Base-by-base conservation (phyloP, 768 basidiomycete genomes). In the Auricularia auricula-judae region DNA sequence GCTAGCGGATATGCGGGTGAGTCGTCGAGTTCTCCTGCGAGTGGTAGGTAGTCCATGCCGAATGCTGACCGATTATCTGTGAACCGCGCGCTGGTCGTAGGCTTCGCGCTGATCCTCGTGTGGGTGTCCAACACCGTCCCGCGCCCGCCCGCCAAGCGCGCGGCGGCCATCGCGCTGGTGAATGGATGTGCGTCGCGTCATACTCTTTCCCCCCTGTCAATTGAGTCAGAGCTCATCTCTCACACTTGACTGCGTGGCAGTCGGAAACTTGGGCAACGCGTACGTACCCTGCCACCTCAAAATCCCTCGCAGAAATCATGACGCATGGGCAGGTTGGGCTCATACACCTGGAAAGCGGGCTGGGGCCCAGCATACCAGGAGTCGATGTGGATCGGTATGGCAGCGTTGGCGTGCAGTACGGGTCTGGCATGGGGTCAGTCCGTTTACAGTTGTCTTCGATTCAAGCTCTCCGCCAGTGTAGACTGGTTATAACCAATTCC, bases 121-220 rank as follows among this genome's bases (percentile, higher is more conserved):
- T 87, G 86, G 86, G 81, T 86, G 5, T 80, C 84, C 0, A 86
- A 85, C 66, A 76, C 80, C 1, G 72, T 86, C 44, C 82, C 84
- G 16, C 78, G 86, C 3, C 86, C 86, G 36, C 85, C 85, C 2
- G 80, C 83, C 67, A 84, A 78, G 56, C 72, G 79, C 18, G 70
- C 81, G 0, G 86, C 81, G 3, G 84, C 83, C 0, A 85, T 87
- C 35, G 86, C 80, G 1, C 77, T 88, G 56, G 84, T 86, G 3
- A 86, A 85, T 65, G 86, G 85, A 35, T 67, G 65, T 66, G 23
- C 56, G 65, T 62, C 10, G 34, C 29, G 36, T 7, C 33, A 5
- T 16, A 16, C 35, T 42, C 47, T 23, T 4, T 8, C 35, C 4
- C 35, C 29, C 36, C 14, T 18, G 10, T 33, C 35, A 35, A 53